Base-by-base conservation (phyloP, 495 filamentous ascomycete species). In the Xylaria acuta region DNA sequence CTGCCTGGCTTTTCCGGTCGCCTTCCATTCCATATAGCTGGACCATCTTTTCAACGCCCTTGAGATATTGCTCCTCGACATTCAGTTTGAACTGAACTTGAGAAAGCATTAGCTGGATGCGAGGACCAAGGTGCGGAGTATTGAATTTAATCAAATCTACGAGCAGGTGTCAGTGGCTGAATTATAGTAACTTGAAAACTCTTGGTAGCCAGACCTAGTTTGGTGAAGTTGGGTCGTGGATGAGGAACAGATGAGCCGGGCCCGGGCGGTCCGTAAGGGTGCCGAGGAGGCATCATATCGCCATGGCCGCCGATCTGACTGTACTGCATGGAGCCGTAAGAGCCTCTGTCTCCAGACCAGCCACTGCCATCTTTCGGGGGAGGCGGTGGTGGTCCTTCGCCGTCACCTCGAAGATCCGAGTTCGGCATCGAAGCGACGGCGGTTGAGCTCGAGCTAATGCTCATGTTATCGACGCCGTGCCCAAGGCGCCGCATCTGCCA, bases 1-100 rank as follows among this genome's bases (percentile, higher is more conserved):
- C 96, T 64, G 92, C 89, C 75, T 90, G 93, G 83, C 94, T 97
- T 84, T 97, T 98, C 71, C 94, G 90, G 77, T 99, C 96, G n/a
- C 96, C 95, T 81, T 98, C 96, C 84, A 98, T 94, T 80, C 96
- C 91, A 78, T 99, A 99, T 54, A 98, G 86, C 80, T 94, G 93
- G 53, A 97, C 93, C 97, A 99, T 99, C 86, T 99, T 99, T 82
- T 99, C 97, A 74, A 99, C 95, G 71, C 96, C 96, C 73, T 97
- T 97, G 76, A 98, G 96, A 83, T 99, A 99, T 82, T 99, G 96
- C 78, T 98, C 97, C 83, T 99, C 96, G 47, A 99, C 97, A 76
- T 95, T 98, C 59, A 98, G 85, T 83, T 99, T 99, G 83, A 99
- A 99, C 83, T 98, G 94, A 71, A 99, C 89, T 81, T 99, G 96